Evolutionary conservation across 2,329 filamentous ascomycete species (phyloP).

Genomic region (Clonostachys sp.): DNA sequence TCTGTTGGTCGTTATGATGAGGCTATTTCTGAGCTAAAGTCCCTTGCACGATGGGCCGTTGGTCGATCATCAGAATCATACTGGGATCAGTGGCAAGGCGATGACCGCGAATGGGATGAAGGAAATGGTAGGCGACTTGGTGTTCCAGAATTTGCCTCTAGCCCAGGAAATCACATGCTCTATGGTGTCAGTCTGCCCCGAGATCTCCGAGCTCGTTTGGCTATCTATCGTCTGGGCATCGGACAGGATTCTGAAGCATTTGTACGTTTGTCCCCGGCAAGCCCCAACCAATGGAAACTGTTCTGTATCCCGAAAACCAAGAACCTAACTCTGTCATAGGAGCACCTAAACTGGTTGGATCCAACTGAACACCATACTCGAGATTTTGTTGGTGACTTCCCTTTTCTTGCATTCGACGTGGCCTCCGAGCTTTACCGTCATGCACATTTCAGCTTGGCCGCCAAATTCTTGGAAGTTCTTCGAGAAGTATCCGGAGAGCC

Average conservation of each 20-base stretch:
- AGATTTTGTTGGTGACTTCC: slow-evolving; percentile 58
- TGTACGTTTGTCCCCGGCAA: slow-evolving; percentile 39
- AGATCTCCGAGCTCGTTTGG: slow-evolving; percentile 80
- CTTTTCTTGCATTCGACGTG: slow-evolving; percentile 73
- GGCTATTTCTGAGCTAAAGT: slow-evolving; percentile 67
- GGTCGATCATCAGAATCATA: slow-evolving; percentile 68
- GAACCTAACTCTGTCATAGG: slow-evolving; percentile 27
- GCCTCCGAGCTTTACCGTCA: slow-evolving; percentile 36
- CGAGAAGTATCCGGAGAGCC: slow-evolving; percentile 39
- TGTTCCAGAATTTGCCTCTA: slow-evolving; percentile 56
- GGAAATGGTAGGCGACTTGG: slow-evolving; percentile 62
- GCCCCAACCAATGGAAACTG: not conserved
- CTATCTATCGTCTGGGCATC: slow-evolving; percentile 73
- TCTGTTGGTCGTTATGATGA: slow-evolving; percentile 57
- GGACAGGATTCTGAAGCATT: slow-evolving; percentile 68
- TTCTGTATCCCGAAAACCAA: not conserved
- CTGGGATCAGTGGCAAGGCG: slow-evolving; percentile 69
- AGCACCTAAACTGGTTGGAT: slow-evolving; percentile 67
- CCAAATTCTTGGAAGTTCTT: slow-evolving; percentile 53
- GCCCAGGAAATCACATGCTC: slow-evolving; percentile 40
- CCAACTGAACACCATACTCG: slow-evolving; percentile 46
- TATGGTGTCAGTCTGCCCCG: slow-evolving; percentile 75
- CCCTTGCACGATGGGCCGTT: slow-evolving; percentile 75
- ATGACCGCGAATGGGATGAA: slow-evolving; percentile 88
- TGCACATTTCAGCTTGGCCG: slow-evolving; percentile 28